Evolutionary conservation across 129 eudicot species (phyloP).

Genomic region (Flaveria brownii): DNA sequence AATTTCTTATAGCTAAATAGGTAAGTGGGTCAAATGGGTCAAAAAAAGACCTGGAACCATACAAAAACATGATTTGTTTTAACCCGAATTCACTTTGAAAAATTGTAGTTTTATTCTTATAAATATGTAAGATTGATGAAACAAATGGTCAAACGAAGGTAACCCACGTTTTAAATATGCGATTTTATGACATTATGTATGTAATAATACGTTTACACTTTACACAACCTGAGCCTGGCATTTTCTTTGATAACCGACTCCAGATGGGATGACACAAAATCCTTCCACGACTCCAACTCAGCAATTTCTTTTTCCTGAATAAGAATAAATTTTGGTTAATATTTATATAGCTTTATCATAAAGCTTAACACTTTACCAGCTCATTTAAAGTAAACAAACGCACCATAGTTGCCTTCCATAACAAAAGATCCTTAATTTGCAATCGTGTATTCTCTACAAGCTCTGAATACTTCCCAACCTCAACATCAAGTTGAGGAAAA

Average conservation of each 20-base stretch:
- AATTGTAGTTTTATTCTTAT: neutral
- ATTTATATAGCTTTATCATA: neutral
- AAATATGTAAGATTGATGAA: neutral
- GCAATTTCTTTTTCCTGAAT: slow-evolving; percentile 64
- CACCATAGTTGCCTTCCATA: slow-evolving; percentile 78
- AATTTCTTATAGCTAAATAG: neutral
- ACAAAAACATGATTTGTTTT: neutral
- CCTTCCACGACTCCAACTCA: slow-evolving; percentile 73
- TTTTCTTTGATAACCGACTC: slow-evolving; percentile 61
- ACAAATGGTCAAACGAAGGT: slow-evolving; percentile 1
- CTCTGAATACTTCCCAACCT: slow-evolving; percentile 45
- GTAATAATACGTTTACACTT: slow-evolving; percentile 14
- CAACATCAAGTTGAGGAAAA: slow-evolving; percentile 70
- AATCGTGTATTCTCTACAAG: slow-evolving; percentile 58
- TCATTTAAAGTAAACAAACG: slow-evolving; percentile 10
- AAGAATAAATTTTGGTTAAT: neutral
- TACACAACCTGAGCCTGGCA: slow-evolving; percentile 62
- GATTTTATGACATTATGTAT: neutral
- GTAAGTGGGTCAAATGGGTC: slow-evolving; percentile 7
- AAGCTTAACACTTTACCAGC: slow-evolving; percentile 5
- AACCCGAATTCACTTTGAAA: neutral
- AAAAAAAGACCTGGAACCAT: neutral
- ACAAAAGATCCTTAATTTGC: slow-evolving; percentile 62
- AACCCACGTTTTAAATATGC: neutral
- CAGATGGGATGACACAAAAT: slow-evolving; percentile 55